A percentile compares a stretch with the other conserved stretches of the same genome.
Conservation (phyloP, 345 rosid genomes). For the Pseudoturritis turrita region DNA sequence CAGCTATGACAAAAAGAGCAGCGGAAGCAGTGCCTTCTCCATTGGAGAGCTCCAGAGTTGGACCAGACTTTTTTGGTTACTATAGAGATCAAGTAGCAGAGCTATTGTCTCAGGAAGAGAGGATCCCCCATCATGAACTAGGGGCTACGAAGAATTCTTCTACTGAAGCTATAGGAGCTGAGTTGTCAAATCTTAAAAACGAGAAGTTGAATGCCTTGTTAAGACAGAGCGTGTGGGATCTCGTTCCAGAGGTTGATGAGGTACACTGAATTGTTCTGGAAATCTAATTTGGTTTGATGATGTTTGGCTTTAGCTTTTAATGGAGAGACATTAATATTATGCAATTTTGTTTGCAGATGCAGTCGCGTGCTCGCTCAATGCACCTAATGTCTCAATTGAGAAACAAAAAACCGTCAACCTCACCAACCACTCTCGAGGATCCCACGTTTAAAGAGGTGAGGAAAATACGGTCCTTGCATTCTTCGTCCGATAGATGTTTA, state of each 20-base stretch:
- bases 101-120: constrained; percentile 24
- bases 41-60: background rate
- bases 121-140: background rate
- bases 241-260: constrained; percentile 16
- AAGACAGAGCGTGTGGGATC: constrained; percentile 18
- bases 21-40: constrained; percentile 13
- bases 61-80: constrained; percentile 16
- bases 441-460: constrained; percentile 10
- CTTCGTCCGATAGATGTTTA: background rate
- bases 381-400: background rate
- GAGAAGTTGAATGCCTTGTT: constrained; percentile 29
- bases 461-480: background rate
- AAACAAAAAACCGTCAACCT: background rate
- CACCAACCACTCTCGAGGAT: background rate
- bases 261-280: background rate
- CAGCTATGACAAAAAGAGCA: constrained; percentile 20
- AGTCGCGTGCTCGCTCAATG: constrained; percentile 1
- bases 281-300: background rate
- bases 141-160: background rate
- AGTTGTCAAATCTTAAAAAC: background rate
- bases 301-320: background rate
- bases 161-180: constrained; percentile 23
- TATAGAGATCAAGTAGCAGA: constrained; percentile 16
- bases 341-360: constrained; percentile 20
- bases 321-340: background rate